Conservation (phyloP, 2,329 filamentous ascomycete genomes). For the Exophiala alcalophila region DNA sequence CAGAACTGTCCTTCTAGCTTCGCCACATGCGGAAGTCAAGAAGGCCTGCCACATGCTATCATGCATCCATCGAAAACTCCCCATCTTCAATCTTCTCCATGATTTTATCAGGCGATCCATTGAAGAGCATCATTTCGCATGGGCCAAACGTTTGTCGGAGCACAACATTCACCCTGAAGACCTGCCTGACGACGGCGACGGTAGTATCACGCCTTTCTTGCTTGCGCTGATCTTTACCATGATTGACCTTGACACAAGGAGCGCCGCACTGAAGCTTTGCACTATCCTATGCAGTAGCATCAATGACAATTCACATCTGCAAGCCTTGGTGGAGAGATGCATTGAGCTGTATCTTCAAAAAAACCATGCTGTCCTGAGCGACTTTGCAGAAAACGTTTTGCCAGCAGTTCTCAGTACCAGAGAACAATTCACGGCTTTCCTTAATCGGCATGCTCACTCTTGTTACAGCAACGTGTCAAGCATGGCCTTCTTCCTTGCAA, state of each 20-base stretch:
- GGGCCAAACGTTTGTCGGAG: conserved; percentile 12
- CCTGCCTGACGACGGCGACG: conserved; percentile 5
- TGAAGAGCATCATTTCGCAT: conserved; percentile 7
- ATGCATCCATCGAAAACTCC: conserved; percentile 22
- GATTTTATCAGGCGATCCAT: conserved; percentile 8
- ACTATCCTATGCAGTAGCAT: conserved; percentile 21
- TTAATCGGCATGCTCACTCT: conserved; percentile 9
- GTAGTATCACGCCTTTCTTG: conserved; percentile 16
- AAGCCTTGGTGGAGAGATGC: conserved; percentile 9
- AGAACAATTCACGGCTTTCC: conserved; percentile 20
- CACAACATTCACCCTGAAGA: conserved; percentile 16
- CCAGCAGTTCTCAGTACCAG: conserved; percentile 24
- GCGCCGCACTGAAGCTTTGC: conserved; percentile 27
- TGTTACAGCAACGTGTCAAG: conserved; percentile 6
- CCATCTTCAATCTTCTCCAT: conserved; percentile 15
- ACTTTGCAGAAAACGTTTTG: conserved; percentile 28
- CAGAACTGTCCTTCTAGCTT: conserved; percentile 20
- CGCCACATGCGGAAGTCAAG: conserved; percentile 25
- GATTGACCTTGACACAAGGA: conserved; percentile 26
- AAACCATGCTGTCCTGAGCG: conserved; percentile 21
- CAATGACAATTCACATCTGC: conserved; percentile 1
- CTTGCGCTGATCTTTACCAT: conserved; percentile 27
- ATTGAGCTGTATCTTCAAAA: conserved; percentile 23
- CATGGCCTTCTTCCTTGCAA: conserved; percentile 22
- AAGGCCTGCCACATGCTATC: conserved; percentile 28